Base-by-base conservation (phyloP, 2,329 filamentous ascomycete species). In the Botrytis galanthina region DNA sequence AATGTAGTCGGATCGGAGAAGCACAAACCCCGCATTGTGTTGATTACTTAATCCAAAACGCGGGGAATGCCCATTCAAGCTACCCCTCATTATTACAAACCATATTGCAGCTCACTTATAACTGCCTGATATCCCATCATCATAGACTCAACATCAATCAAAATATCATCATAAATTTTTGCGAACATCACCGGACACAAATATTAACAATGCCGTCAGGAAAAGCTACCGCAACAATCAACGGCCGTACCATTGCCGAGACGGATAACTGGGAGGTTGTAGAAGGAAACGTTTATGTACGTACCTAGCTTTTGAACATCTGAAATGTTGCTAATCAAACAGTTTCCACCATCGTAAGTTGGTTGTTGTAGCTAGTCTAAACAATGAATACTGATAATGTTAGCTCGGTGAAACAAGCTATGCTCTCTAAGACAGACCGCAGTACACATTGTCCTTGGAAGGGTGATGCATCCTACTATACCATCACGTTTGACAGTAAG, bases 281-380 rank as follows among this genome's bases (percentile, higher is more conserved):
- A 9, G 85, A 86, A 74, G 84, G 84, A 44, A 86, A 86, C 76
- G 81, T 86, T 75, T 86, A 86, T 77, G 84, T 84, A 77, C 57
- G 77, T 66, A 57, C 73, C n/a, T 78, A 75, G 79, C 63, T 42
- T 73, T 44, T 26, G 32, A 63, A 48, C 26, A 39, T 32, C 18
- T 35, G 29, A 16, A 14, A 22, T 37, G 1, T 61, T 35, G 54
- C 73, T 80, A 42, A 79, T 70, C 54, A 61, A 62, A 4, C 76
- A 82, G 81, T 83, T 83, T 66, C 81, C 81, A 51, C 81, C 82
- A 64, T 77, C 78, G 79, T 83, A 74, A 75, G 80, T 78, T 60
- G 26, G 44, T 29, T 2, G 14, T 57, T 62, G 12, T n/a, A 54
- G 5, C 51, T 4, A 10, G 4, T 42, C 42, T 35, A n/a, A 6